phyloP scores from a whole-genome alignment of 169 alveolate genomes.

The Condylostoma magnum region DNA sequence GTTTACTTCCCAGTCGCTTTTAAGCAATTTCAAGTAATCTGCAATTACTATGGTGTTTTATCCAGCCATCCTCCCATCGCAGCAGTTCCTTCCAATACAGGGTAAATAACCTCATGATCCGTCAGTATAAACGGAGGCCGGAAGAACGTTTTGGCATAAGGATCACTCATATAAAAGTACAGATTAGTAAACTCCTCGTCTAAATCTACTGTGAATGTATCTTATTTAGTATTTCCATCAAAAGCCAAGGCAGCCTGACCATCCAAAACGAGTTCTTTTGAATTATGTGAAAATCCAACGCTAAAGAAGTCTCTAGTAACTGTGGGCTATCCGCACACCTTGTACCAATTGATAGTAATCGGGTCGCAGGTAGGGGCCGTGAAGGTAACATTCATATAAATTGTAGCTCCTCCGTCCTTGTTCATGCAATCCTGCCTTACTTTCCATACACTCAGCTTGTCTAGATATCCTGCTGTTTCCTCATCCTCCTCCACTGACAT shows the following conservation, averaged over 20 bases:
- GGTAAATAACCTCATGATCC: slow-evolving; percentile 29
- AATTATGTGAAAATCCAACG: neutral
- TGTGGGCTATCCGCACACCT: slow-evolving; percentile 30
- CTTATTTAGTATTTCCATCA: slow-evolving; percentile 20
- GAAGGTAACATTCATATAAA: slow-evolving; percentile 16
- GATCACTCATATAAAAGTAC: slow-evolving; percentile 11
- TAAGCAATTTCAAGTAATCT: slow-evolving; percentile 13
- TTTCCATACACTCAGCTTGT: neutral
- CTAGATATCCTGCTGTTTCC: neutral
- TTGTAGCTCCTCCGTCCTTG: slow-evolving; percentile 26
- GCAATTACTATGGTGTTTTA: neutral
- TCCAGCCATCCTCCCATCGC: slow-evolving; percentile 22
- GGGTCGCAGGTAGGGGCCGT: slow-evolving; percentile 24
- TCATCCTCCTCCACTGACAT: slow-evolving; percentile 23
- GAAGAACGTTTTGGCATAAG: neutral
- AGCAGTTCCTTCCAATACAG: neutral
- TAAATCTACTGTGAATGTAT: neutral
- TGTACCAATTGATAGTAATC: slow-evolving; percentile 16
- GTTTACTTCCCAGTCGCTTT: neutral
- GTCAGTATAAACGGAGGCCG: slow-evolving; percentile 15
- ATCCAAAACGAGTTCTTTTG: slow-evolving; percentile 1
- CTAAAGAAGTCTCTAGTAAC: slow-evolving; percentile 1
- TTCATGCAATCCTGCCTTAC: slow-evolving; percentile 22
- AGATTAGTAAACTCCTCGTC: neutral
- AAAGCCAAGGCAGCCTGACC: slow-evolving; percentile 8